These are phyloP conservation scores for Nakaseomyces glabratus DNA, from an alignment of 1,139 yeast species.

Conservation along the genomic window DNA sequence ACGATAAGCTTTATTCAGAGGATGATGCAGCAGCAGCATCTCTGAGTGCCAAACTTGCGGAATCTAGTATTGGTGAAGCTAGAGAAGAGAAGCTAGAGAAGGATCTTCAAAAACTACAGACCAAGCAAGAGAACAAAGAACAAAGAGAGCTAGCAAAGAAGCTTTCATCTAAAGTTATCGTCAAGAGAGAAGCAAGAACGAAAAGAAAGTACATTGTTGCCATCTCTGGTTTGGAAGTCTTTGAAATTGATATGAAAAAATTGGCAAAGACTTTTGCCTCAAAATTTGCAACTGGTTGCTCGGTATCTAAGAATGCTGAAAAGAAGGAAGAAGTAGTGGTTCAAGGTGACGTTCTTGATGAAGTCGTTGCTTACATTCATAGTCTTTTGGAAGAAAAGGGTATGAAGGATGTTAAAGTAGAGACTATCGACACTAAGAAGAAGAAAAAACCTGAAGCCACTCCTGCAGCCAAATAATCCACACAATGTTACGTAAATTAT, in stretches of 20 bases:
- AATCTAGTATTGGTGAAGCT: slow-evolving; percentile 39
- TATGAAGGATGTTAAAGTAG: slow-evolving; percentile 74
- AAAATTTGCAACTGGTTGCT: slow-evolving; percentile 93
- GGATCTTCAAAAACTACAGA: slow-evolving; percentile 76
- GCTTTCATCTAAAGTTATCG: slow-evolving; percentile 66
- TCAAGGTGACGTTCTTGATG: slow-evolving; percentile 94
- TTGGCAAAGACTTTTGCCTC: slow-evolving; percentile 87
- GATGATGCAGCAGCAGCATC: slow-evolving; percentile 21
- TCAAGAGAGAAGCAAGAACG: slow-evolving; percentile 85
- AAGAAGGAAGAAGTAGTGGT: slow-evolving; percentile 86
- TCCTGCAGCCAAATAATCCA: slow-evolving; percentile 16
- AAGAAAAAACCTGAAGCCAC: slow-evolving; percentile 40
- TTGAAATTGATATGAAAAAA: slow-evolving; percentile 82
- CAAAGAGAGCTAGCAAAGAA: slow-evolving; percentile 78
- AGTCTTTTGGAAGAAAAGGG: slow-evolving; percentile 75
- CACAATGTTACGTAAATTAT: too few relatives aligned
- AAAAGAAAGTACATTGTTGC: slow-evolving; percentile 84
- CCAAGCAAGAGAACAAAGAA: slow-evolving; percentile 80
- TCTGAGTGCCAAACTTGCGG: slow-evolving; percentile 22
- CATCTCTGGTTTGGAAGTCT: slow-evolving; percentile 79
- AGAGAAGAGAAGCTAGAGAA: slow-evolving; percentile 75
- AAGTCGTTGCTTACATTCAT: slow-evolving; percentile 69
- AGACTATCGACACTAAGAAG: slow-evolving; percentile 73
- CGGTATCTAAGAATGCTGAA: slow-evolving; percentile 86
- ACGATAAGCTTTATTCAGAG: slow-evolving; percentile 42